A percentile compares a stretch with the other conserved stretches of the same genome.
Evolutionary conservation across 805 yeast genomes (phyloP).

Genomic region (Yamadazyma sp.): DNA sequence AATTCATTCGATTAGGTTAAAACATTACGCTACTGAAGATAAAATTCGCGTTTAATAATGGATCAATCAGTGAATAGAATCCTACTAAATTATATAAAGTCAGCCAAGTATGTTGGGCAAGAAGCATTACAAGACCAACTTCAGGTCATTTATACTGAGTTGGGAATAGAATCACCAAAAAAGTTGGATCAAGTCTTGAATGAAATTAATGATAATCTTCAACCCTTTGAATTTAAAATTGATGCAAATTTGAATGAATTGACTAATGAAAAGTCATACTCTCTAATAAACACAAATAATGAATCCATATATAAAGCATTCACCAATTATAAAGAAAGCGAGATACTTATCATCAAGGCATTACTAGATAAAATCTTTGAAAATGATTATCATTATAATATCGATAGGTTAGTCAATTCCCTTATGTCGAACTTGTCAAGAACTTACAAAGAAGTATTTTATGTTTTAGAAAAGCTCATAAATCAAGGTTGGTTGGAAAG

Average conservation of each 20-base stretch:
- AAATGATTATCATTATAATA: slow-evolving; percentile 5
- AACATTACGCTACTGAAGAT: too few relatives aligned
- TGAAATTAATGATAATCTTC: not conserved
- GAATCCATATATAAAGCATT: slow-evolving; percentile 39
- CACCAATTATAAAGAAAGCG: slow-evolving; percentile 33
- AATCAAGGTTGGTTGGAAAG: slow-evolving; percentile 11
- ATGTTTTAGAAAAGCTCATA: slow-evolving; percentile 7
- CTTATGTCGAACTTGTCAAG: slow-evolving; percentile 13
- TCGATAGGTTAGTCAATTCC: slow-evolving; percentile 6
- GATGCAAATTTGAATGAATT: slow-evolving; percentile 37
- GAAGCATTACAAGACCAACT: slow-evolving; percentile 2
- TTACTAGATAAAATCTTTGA: slow-evolving; percentile 40
- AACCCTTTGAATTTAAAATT: slow-evolving; percentile 36
- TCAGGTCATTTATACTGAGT: too few relatives aligned
- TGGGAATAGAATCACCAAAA: too few relatives aligned
- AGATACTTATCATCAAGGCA: slow-evolving; percentile 41
- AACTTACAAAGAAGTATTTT: slow-evolving; percentile 35
- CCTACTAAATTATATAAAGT: slow-evolving; percentile 28
- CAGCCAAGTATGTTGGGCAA: slow-evolving; percentile 20
- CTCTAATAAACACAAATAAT: slow-evolving; percentile 33
- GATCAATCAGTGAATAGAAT: slow-evolving; percentile 2
- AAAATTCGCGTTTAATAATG: too few relatives aligned
- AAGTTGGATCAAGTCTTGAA: too few relatives aligned
- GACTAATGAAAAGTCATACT: slow-evolving; percentile 28
- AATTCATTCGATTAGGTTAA: too few relatives aligned